phyloP scores from a whole-genome alignment of 352 stramenopile species.

The Globisporangium lucens region DNA sequence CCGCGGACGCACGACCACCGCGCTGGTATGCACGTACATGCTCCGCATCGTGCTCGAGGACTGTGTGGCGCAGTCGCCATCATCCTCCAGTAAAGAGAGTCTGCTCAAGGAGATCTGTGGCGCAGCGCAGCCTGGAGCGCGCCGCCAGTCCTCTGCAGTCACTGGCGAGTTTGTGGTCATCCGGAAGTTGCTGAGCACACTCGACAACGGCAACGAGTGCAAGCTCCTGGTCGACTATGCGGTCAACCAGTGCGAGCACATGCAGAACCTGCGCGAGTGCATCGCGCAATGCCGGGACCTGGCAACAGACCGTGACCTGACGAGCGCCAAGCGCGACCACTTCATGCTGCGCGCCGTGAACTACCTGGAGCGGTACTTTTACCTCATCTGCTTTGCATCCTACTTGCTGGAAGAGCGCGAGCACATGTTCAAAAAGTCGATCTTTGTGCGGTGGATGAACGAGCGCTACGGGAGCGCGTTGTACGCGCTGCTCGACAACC shows the following conservation, averaged over 20 bases:
- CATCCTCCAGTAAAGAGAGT: slow-evolving; percentile 8
- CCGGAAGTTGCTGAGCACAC: slow-evolving; percentile 56
- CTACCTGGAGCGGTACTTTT: slow-evolving; percentile 89
- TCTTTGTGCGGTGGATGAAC: slow-evolving; percentile 87
- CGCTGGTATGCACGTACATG: slow-evolving; percentile 87
- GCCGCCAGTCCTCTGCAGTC: slow-evolving; percentile 53
- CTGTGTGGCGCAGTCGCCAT: slow-evolving; percentile 12
- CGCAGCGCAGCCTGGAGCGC: slow-evolving; percentile 10
- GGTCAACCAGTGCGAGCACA: slow-evolving; percentile 76
- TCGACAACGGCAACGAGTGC: slow-evolving; percentile 65
- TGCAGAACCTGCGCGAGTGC: slow-evolving; percentile 85
- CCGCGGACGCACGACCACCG: slow-evolving; percentile 81
- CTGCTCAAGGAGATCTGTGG: slow-evolving; percentile 25
- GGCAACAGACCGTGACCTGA: slow-evolving; percentile 66
- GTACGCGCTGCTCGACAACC: slow-evolving; percentile 84
- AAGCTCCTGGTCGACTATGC: slow-evolving; percentile 72
- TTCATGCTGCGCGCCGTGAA: slow-evolving; percentile 86
- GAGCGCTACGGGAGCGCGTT: slow-evolving; percentile 75
- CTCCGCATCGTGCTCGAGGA: slow-evolving; percentile 72
- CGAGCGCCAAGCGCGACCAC: slow-evolving; percentile 64
- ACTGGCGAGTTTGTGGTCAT: slow-evolving; percentile 72
- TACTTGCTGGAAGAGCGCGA: slow-evolving; percentile 75
- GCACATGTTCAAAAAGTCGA: slow-evolving; percentile 42
- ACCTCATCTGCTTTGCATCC: slow-evolving; percentile 87
- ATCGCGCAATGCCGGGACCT: slow-evolving; percentile 79